These are phyloP conservation scores for Raffaelea ambrosiae DNA, from an alignment of 2,329 filamentous ascomycete species.

Conservation along the genomic window DNA sequence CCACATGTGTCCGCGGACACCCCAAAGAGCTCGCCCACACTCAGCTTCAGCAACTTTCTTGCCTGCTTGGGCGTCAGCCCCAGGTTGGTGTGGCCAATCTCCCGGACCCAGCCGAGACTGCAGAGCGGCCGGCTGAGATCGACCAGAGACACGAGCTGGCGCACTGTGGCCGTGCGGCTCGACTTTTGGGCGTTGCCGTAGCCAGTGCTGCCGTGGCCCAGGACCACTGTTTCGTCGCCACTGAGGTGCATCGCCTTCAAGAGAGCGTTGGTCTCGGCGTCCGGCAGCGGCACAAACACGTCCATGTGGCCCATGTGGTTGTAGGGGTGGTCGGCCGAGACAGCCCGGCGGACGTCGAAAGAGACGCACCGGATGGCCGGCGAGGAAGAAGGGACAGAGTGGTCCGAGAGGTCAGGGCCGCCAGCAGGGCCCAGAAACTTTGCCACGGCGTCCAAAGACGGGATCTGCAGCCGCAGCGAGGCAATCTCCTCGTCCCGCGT, in stretches of 20 bases:
- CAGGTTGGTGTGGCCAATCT: not conserved
- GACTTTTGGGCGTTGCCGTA: no score
- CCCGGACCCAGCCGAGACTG: not conserved
- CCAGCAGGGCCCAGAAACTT: not conserved
- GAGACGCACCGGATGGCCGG: not conserved
- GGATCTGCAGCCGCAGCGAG: not conserved
- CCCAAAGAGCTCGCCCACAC: no score
- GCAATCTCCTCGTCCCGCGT: not conserved
- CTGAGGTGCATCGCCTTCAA: not conserved
- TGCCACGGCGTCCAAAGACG: no score
- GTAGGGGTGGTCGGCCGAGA: not conserved
- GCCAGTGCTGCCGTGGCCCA: not conserved
- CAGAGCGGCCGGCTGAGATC: not conserved
- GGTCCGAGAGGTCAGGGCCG: not conserved
- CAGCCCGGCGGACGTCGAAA: not conserved
- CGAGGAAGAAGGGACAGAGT: no score
- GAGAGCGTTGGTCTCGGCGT: not conserved
- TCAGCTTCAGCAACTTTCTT: no score
- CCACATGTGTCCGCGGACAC: no score
- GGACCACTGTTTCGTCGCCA: not conserved
- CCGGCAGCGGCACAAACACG: not conserved
- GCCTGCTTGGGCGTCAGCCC: not conserved
- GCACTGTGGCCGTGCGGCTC: not conserved
- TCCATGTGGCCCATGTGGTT: constrained; percentile 1
- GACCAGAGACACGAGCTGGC: constrained; percentile 1